Conservation (phyloP, 495 filamentous ascomycete species). For the Aspergillus cristatus region DNA sequence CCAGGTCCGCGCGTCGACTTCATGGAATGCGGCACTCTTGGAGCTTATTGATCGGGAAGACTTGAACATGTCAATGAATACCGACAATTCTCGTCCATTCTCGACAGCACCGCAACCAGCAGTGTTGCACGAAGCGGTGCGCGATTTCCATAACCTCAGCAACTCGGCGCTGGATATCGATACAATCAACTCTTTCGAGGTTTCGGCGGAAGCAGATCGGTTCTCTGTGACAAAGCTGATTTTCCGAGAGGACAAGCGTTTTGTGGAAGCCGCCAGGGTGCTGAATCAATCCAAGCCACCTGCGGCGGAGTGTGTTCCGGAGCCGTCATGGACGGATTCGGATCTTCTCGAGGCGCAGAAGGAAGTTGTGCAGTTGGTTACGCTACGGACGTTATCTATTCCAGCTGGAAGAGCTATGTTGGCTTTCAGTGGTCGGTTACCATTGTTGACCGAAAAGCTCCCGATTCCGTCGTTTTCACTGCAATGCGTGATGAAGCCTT, state of each 20-base stretch:
- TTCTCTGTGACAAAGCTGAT: constrained; percentile 72
- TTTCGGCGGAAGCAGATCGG: constrained; percentile 65
- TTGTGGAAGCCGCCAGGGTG: constrained; percentile 68
- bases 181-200: constrained; percentile 50
- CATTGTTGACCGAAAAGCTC: constrained; percentile 83
- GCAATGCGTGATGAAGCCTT: constrained; percentile 80
- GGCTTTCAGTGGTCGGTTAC: constrained; percentile 72
- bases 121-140: constrained; percentile 54
- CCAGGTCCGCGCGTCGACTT: constrained; percentile 68
- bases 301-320: constrained; percentile 63
- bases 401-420: constrained; percentile 76
- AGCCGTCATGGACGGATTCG: constrained; percentile 72
- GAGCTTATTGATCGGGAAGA: constrained; percentile 77
- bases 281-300: constrained; percentile 70
- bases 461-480: constrained; percentile 80
- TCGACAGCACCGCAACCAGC: constrained; percentile 29
- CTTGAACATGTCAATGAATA: constrained; percentile 55
- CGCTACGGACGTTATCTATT: constrained; percentile 77
- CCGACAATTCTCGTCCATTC: constrained; percentile 21
- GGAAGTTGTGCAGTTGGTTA: constrained; percentile 72
- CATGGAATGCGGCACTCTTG: constrained; percentile 62
- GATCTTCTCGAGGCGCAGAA: constrained; percentile 92
- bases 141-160: constrained; percentile 67
- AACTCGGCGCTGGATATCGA: constrained; percentile 51
- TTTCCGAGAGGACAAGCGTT: constrained; percentile 83